phyloP scores from a whole-genome alignment of 805 yeast genomes.

The Ogataea nakhonphanomensis region DNA sequence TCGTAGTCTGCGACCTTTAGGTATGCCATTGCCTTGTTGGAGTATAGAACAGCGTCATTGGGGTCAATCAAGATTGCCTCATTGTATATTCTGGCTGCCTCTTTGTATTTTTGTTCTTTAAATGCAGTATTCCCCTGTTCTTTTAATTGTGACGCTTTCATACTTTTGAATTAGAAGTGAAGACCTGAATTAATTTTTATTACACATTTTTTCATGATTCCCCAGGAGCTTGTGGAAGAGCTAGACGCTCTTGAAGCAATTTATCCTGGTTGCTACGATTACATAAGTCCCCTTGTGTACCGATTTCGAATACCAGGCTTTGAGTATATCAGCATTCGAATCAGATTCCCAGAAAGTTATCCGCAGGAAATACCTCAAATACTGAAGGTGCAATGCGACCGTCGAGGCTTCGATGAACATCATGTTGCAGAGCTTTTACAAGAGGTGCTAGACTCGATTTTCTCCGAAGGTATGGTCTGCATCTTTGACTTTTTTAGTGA shows the following conservation, averaged over 20 bases:
- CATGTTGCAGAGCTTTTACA: constrained; percentile 47
- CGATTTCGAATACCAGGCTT: constrained; percentile 60
- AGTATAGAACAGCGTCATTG: constrained; percentile 50
- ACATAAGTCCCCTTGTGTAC: constrained; percentile 37
- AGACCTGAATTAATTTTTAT: neutral
- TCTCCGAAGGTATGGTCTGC: constrained; percentile 62
- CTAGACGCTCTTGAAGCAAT: constrained; percentile 82
- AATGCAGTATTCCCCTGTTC: constrained; percentile 54
- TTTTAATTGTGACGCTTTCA: constrained; percentile 34
- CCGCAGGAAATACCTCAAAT: constrained; percentile 66
- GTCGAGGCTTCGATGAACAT: constrained; percentile 38
- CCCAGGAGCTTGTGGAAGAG: constrained; percentile 64
- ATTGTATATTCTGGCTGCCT: constrained; percentile 53
- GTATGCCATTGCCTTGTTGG: constrained; percentile 70
- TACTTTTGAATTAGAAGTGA: neutral
- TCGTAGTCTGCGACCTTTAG: constrained; percentile 48
- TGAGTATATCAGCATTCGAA: constrained; percentile 54
- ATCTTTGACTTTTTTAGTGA: constrained; percentile 76
- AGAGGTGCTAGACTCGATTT: constrained; percentile 53
- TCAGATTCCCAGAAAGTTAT: constrained; percentile 69
- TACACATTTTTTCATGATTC: constrained; percentile 17
- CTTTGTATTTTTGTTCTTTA: constrained; percentile 38
- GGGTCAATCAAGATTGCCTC: constrained; percentile 53
- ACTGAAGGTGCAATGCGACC: constrained; percentile 44
- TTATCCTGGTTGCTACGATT: constrained; percentile 60